Evolutionary conservation across 225 moss, liverwort and hornwort genomes (phyloP).

Genomic region (Pseudisothecium myosuroides): DNA sequence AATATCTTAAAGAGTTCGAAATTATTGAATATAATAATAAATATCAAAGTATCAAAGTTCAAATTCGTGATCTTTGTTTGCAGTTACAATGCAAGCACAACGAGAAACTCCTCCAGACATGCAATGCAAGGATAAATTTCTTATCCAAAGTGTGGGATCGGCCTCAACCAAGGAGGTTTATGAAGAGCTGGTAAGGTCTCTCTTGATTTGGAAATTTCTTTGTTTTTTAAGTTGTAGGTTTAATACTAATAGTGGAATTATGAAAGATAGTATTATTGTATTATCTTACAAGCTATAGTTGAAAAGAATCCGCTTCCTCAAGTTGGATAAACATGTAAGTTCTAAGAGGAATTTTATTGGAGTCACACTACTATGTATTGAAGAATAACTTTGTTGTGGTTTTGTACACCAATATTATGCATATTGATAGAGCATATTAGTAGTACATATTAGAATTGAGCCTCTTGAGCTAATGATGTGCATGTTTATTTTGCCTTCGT

Average conservation of each 20-base stretch:
- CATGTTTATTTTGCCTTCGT: background rate
- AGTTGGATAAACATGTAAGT: too few species aligned
- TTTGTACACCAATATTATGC: background rate
- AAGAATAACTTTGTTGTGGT: background rate
- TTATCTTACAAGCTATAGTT: background rate
- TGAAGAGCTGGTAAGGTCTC: too few species aligned
- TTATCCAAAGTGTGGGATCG: conserved; percentile 58
- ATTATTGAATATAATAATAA: background rate
- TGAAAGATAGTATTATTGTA: background rate
- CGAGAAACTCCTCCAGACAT: conserved; percentile 65
- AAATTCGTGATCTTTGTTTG: background rate
- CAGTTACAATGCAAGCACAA: conserved; percentile 84
- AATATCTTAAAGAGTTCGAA: background rate
- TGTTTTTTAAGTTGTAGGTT: background rate
- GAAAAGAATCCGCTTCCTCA: background rate
- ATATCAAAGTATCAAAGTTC: background rate
- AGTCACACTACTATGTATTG: background rate
- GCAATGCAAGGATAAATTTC: conserved; percentile 90
- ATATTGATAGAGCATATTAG: too few species aligned
- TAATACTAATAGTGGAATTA: background rate
- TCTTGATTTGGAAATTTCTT: too few species aligned
- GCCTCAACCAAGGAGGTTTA: conserved; percentile 27
- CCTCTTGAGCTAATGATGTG: background rate
- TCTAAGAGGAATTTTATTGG: background rate
- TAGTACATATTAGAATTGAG: background rate